These are phyloP conservation scores for Zalaria obscura DNA, from an alignment of 2,329 filamentous ascomycete genomes.

Conservation along the genomic window DNA sequence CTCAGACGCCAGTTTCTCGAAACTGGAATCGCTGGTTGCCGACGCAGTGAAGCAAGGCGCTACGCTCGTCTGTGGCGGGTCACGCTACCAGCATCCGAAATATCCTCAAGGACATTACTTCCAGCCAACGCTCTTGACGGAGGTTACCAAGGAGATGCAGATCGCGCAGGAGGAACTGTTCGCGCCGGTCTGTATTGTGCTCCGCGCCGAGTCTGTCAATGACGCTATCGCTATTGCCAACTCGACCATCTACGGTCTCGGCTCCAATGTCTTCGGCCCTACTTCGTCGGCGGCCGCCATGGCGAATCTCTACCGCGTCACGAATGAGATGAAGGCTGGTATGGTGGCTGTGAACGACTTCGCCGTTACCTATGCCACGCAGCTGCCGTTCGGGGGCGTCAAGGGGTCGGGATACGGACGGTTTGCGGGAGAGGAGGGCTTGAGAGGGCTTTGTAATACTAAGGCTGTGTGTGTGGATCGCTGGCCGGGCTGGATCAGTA, in stretches of 20 bases:
- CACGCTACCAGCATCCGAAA: constrained; percentile 53
- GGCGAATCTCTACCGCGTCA: constrained; percentile 47
- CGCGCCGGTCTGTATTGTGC: constrained; percentile 75
- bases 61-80: constrained; percentile 66
- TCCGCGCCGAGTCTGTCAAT: constrained; percentile 53
- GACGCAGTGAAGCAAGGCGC: constrained; percentile 71
- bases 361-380: constrained; percentile 80
- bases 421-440: constrained; percentile 81
- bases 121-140: constrained; percentile 73
- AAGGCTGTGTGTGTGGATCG: constrained; percentile 79
- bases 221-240: constrained; percentile 71
- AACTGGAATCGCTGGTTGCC: constrained; percentile 60
- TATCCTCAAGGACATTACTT: constrained; percentile 83
- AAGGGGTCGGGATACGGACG: constrained; percentile 78
- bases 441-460: constrained; percentile 70
- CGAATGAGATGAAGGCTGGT: constrained; percentile 58
- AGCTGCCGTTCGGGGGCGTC: constrained; percentile 88
- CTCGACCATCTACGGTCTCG: constrained; percentile 70
- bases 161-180: constrained; percentile 90
- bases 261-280: constrained; percentile 73
- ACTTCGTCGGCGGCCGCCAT: constrained; percentile 28
- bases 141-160: constrained; percentile 72
- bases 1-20: constrained; percentile 59
- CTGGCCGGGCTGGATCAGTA: constrained; percentile 43
- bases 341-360: constrained; percentile 98